Evolutionary conservation across 2,329 filamentous ascomycete genomes (phyloP).

Genomic region (Ascocoryne sarcoides): DNA sequence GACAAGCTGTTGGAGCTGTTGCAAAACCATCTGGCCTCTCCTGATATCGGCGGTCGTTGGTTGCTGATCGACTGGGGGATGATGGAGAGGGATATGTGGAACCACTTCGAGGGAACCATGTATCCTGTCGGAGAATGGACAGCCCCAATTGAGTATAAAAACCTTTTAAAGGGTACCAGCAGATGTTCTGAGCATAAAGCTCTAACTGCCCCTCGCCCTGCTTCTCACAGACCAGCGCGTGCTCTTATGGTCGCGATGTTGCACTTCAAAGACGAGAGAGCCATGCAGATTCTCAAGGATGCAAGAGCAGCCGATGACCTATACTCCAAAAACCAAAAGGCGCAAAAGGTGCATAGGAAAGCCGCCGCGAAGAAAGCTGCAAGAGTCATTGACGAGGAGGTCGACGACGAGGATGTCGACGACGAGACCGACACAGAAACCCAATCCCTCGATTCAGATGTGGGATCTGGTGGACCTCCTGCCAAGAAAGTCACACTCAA

Average conservation of each 20-base stretch:
- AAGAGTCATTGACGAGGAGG: neutral
- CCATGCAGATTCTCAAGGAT: neutral
- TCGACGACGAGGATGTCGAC: neutral
- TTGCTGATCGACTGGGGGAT: neutral
- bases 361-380: neutral
- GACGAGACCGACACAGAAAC: neutral
- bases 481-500: too few species aligned
- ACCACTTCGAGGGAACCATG: neutral
- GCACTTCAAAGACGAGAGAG: neutral
- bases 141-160: neutral
- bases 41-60: neutral
- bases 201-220: neutral
- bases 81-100: neutral
- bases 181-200: neutral
- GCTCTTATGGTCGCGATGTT: neutral
- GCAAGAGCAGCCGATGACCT: neutral
- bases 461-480: too few species aligned
- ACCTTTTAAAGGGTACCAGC: neutral
- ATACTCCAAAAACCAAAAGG: too few species aligned
- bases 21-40: neutral
- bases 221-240: neutral
- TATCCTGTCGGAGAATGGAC: neutral
- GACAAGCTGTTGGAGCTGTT: neutral
- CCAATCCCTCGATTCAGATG: too few species aligned
- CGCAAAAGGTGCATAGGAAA: too few species aligned